Evolutionary conservation across 2,329 filamentous ascomycete species (phyloP).

Genomic region (Graphilbum ipis-grandicollis): DNA sequence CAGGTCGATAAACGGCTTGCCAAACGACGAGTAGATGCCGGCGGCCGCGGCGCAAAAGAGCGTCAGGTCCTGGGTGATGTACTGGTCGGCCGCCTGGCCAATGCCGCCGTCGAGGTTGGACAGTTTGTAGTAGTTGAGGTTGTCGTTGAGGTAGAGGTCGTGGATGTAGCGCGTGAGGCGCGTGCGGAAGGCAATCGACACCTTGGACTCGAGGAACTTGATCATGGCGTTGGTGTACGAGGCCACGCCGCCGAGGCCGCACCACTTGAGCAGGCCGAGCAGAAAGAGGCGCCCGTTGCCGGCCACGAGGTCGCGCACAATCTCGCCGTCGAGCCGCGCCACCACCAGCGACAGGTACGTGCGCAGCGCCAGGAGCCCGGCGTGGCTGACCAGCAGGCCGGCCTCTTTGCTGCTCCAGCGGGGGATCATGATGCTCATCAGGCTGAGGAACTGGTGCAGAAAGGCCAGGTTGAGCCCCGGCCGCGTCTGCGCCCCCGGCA

Average conservation of each 20-base stretch:
- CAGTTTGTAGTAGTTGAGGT: constrained; percentile 91
- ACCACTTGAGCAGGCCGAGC: constrained; percentile 87
- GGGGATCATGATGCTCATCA: constrained; percentile 96
- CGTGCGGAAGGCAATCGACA: constrained; percentile 94
- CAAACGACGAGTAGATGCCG: constrained; percentile 83
- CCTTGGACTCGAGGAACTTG: constrained; percentile 94
- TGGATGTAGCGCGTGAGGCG: constrained; percentile 92
- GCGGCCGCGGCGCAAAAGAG: constrained; percentile 88
- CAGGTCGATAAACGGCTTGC: constrained; percentile 95
- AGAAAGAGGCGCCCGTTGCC: constrained; percentile 80
- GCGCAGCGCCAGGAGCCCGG: constrained; percentile 72
- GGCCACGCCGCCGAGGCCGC: constrained; percentile 78
- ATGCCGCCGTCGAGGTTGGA: constrained; percentile 85
- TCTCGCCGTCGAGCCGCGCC: constrained; percentile 83
- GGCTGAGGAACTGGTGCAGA: constrained; percentile 84
- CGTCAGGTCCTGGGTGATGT: constrained; percentile 92
- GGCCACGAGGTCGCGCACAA: constrained; percentile 89
- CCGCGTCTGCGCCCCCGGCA: constrained; percentile 80
- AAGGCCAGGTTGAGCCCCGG: constrained; percentile 91
- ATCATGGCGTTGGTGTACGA: constrained; percentile 99
- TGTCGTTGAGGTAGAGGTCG: constrained; percentile 87
- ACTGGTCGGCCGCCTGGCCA: constrained; percentile 84
- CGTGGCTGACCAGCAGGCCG: constrained; percentile 73
- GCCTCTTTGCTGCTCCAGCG: constrained; percentile 93
- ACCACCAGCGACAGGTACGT: constrained; percentile 92